Evolutionary conservation across 2,329 filamentous ascomycete species (phyloP), one percentile per base, ranked within the genome.

Genomic region (Blumeriella jaapii): DNA sequence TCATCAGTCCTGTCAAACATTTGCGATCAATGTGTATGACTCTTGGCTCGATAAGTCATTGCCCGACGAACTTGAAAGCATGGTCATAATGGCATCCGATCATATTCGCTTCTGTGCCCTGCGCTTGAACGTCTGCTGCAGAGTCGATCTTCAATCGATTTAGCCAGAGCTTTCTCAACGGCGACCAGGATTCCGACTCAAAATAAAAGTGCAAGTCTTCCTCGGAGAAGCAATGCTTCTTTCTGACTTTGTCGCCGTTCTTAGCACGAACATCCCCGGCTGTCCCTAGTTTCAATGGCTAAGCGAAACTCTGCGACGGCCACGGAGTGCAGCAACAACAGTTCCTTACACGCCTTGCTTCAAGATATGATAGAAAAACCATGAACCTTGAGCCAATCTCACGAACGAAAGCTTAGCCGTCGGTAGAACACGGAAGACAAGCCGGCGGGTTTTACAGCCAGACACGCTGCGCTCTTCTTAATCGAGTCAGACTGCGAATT

Each of bases 241-340:
- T n/a, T n/a, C n/a, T n/a, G n/a, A n/a, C n/a, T n/a, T n/a, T n/a
- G n/a, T n/a, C n/a, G n/a, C n/a, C n/a, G n/a, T n/a, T n/a, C n/a
- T 43, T 34, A 19, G 34, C 29, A 28, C 24, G 34, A 28, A 34
- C 42, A 36, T 31, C 34, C 25, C 29, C 37, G 39, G 24, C 40
- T 31, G 24, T 36, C 38, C 37, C 19, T 11, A 32, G 24, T 18
- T 15, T 25, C 45, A 46, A 39, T 44, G 14, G 29, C 14, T 49
- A 49, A 52, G 52, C 52, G 52, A 54, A 34, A 12, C 26, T 42
- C 44, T 52, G 50, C 46, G 47, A 53, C 52, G 43, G 41, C 39
- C 37, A 38, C 52, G 52, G 53, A 54, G 34, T 48, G 43, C 44
- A 40, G 49, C 44, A 44, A 42, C 48, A 41, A 44, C 43, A 34